These are phyloP conservation scores for Boletus reticulatus DNA, from an alignment of 768 basidiomycete species.

Conservation along the genomic window DNA sequence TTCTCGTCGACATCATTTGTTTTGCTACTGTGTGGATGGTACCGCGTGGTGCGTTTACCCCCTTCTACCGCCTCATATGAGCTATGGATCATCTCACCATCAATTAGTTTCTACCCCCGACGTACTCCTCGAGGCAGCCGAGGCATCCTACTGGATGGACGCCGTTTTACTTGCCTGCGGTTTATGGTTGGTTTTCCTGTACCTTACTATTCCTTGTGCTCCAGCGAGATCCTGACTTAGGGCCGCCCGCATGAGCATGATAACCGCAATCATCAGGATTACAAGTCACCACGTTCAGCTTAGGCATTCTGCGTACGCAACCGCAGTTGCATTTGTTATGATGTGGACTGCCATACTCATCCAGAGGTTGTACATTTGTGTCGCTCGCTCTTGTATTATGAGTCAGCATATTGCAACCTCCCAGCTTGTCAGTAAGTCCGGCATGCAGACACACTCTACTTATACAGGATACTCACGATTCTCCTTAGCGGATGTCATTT, in stretches of 20 bases:
- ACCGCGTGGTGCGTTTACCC: background rate
- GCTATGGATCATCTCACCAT: background rate
- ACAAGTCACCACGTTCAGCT: background rate
- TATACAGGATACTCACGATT: background rate
- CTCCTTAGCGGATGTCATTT: constrained; percentile 10
- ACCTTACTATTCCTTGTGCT: background rate
- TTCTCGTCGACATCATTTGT: background rate
- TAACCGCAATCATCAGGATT: background rate
- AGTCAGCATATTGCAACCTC: background rate
- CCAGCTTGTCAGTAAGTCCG: constrained; percentile 1
- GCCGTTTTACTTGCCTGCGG: background rate
- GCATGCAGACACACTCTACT: background rate
- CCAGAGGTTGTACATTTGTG: background rate
- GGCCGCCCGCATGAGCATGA: constrained; percentile 5
- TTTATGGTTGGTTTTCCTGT: background rate
- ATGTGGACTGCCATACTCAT: background rate
- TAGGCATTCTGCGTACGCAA: background rate
- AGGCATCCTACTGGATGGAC: background rate
- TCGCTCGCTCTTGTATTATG: background rate
- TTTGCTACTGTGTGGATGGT: background rate
- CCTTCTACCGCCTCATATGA: background rate
- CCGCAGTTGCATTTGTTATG: background rate
- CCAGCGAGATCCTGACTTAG: background rate
- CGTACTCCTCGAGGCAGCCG: background rate
- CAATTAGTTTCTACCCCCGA: background rate